phyloP scores from a whole-genome alignment of 2,329 filamentous ascomycete species.

The Hypomyces rosellus region DNA sequence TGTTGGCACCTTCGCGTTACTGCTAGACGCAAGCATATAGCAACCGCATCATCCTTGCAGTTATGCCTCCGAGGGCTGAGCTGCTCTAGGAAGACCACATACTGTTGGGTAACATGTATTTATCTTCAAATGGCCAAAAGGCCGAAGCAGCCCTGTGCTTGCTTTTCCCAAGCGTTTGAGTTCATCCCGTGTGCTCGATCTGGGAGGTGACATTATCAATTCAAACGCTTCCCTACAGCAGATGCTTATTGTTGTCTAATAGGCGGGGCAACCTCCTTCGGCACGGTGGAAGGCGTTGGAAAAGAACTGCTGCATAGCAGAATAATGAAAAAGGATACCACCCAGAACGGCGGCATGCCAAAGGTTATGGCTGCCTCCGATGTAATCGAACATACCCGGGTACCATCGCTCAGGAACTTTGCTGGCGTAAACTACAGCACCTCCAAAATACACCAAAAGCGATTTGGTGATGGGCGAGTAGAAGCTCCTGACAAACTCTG shows the following conservation, averaged over 20 bases:
- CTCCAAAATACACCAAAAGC: conserved; percentile 75
- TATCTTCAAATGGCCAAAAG: too few relatives aligned
- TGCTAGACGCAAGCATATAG: too few relatives aligned
- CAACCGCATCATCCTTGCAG: too few relatives aligned
- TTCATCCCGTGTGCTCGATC: too few relatives aligned
- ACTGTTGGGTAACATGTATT: too few relatives aligned
- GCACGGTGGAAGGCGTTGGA: conserved; percentile 66
- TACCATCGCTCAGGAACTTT: conserved; percentile 91
- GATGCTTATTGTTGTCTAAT: conserved; percentile 27
- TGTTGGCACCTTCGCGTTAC: too few relatives aligned
- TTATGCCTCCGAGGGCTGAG: too few relatives aligned
- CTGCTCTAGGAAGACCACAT: too few relatives aligned
- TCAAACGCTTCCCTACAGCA: background rate
- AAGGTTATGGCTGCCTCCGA: conserved; percentile 92
- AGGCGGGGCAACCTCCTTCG: conserved; percentile 50
- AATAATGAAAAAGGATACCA: conserved; percentile 95
- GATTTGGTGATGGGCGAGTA: conserved; percentile 85
- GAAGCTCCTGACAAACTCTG: conserved; percentile 78
- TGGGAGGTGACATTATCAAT: too few relatives aligned
- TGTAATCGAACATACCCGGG: conserved; percentile 90
- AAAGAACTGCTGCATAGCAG: conserved; percentile 94
- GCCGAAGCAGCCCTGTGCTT: too few relatives aligned
- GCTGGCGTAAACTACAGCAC: conserved; percentile 82
- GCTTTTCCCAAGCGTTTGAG: too few relatives aligned
- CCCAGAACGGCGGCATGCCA: conserved; percentile 95